Conservation (phyloP, 108 stramenopile species). For the Cylindrotheca fusiformis region DNA sequence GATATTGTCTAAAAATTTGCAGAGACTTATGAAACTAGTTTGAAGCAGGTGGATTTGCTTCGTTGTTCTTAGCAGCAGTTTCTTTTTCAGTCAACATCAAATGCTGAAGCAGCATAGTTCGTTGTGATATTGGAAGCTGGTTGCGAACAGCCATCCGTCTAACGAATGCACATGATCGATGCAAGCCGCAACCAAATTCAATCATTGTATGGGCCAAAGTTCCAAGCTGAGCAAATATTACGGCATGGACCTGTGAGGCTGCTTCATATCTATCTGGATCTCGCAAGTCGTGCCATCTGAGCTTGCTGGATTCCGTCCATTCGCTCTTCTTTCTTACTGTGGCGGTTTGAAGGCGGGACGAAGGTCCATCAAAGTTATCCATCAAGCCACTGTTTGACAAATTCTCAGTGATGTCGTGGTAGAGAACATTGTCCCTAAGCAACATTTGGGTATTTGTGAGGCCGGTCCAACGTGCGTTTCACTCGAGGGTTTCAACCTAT, state of each 20-base stretch:
- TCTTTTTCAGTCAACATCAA: conserved; percentile 28
- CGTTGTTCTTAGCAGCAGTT: neutral
- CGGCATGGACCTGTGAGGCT: conserved; percentile 73
- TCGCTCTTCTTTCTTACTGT: conserved; percentile 26
- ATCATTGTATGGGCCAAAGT: conserved; percentile 74
- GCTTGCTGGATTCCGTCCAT: conserved; percentile 30
- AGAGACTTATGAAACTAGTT: too few relatives aligned
- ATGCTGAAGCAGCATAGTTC: conserved; percentile 66
- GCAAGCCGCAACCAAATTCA: conserved; percentile 63
- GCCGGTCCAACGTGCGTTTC: neutral
- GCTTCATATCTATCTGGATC: conserved; percentile 55
- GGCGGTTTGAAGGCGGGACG: conserved; percentile 8
- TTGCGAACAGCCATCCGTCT: conserved; percentile 63
- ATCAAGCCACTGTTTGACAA: conserved; percentile 65
- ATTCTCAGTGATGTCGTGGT: conserved; percentile 64
- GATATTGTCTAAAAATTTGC: too few relatives aligned
- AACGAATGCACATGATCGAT: conserved; percentile 62
- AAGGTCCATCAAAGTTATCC: conserved; percentile 45
- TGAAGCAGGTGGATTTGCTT: too few relatives aligned
- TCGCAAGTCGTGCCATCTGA: conserved; percentile 72
- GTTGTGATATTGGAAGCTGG: conserved; percentile 64
- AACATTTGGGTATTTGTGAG: conserved; percentile 3
- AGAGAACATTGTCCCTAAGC: conserved; percentile 49
- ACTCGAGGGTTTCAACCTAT: neutral
- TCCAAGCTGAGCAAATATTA: conserved; percentile 74